These are phyloP conservation scores for Fusarium graminum DNA, from an alignment of 2,329 filamentous ascomycete genomes.

Conservation along the genomic window DNA sequence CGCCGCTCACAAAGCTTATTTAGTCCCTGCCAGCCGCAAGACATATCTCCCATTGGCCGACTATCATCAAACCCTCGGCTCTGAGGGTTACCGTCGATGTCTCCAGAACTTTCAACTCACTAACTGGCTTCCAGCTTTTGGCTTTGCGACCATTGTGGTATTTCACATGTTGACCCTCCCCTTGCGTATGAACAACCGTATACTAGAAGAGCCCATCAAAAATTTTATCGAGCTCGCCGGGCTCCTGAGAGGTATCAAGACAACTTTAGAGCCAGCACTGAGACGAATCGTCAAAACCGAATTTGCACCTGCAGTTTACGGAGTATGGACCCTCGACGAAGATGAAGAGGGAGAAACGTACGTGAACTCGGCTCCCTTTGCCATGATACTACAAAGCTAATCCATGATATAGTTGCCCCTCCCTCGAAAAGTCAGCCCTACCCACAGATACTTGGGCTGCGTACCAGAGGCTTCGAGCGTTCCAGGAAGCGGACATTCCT, in stretches of 20 bases:
- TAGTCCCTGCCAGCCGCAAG: constrained; percentile 44
- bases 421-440: constrained; percentile 38
- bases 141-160: constrained; percentile 58
- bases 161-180: constrained; percentile 48
- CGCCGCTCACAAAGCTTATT: constrained; percentile 51
- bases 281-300: constrained; percentile 40
- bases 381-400: constrained; percentile 2
- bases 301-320: constrained; percentile 44
- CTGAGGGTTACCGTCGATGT: constrained; percentile 48
- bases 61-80: constrained; percentile 51
- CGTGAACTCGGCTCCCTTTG: not conserved
- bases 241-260: constrained; percentile 42
- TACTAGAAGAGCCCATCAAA: constrained; percentile 39
- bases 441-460: constrained; percentile 44
- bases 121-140: constrained; percentile 53
- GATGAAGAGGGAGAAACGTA: constrained; percentile 27
- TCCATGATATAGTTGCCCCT: constrained; percentile 19
- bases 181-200: constrained; percentile 27
- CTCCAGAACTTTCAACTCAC: constrained; percentile 36
- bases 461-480: constrained; percentile 38
- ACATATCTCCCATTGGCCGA: constrained; percentile 47
- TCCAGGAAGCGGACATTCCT: constrained; percentile 43
- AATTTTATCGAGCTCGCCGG: constrained; percentile 42
- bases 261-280: constrained; percentile 38
- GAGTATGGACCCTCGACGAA: constrained; percentile 33